Evolutionary conservation across 352 stramenopile species (phyloP).

Genomic region (Phytophthora rubi): DNA sequence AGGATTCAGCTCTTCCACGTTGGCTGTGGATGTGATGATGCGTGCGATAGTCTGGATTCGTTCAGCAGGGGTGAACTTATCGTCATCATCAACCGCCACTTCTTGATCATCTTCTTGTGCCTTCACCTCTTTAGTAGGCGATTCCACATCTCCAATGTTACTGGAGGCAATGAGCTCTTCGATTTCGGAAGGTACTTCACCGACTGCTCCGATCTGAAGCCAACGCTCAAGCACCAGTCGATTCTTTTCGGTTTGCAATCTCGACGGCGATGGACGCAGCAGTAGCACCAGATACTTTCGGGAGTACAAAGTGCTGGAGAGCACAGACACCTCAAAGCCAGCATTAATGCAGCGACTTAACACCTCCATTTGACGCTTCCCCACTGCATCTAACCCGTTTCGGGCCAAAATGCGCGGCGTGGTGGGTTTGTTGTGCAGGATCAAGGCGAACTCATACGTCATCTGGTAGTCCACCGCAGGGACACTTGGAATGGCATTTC

Average conservation of each 20-base stretch:
- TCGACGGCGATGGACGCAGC: conserved; percentile 60
- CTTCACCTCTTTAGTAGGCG: conserved; percentile 12
- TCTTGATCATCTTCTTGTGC: conserved; percentile 31
- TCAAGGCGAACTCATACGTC: conserved; percentile 87
- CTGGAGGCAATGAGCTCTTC: conserved; percentile 86
- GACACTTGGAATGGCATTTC: conserved; percentile 42
- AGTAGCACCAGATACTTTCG: conserved; percentile 86
- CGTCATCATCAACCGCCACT: conserved; percentile 53
- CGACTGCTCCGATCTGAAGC: conserved; percentile 86
- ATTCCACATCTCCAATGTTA: conserved; percentile 61
- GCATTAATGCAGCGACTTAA: conserved; percentile 79
- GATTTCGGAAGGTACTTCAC: conserved; percentile 87
- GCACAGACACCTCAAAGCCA: conserved; percentile 76
- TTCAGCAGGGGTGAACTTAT: conserved; percentile 84
- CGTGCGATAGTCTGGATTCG: conserved; percentile 86
- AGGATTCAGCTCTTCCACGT: conserved; percentile 77
- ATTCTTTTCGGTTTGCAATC: conserved; percentile 83
- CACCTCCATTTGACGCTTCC: conserved; percentile 79
- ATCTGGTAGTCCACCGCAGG: conserved; percentile 62
- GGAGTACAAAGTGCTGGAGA: conserved; percentile 82
- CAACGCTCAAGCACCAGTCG: conserved; percentile 82
- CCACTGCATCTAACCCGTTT: conserved; percentile 75
- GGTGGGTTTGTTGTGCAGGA: conserved; percentile 85
- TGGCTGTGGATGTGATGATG: conserved; percentile 84
- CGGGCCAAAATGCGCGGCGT: conserved; percentile 74